phyloP scores from a whole-genome alignment of 2,329 filamentous ascomycete genomes.

The Cytospora chrysosperma region DNA sequence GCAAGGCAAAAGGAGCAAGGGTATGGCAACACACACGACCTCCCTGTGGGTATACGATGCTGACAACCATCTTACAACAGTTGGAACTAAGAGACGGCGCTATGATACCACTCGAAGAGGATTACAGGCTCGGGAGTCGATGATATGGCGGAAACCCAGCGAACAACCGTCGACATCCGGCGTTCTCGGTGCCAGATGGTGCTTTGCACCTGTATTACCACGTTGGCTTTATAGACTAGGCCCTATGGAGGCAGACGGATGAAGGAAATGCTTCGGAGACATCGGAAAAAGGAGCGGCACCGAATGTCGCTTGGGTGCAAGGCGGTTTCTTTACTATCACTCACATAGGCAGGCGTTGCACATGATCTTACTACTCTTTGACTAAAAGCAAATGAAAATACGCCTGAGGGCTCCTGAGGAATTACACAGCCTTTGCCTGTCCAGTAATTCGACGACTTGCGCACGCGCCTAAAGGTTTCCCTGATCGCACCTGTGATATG shows the following conservation, averaged over 20 bases:
- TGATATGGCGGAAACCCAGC: not conserved
- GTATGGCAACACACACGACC: constrained; percentile 46
- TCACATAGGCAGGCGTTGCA: constrained; percentile 1
- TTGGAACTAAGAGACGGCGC: constrained; percentile 6
- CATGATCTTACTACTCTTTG: not conserved
- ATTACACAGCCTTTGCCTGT: not conserved
- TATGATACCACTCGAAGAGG: not conserved
- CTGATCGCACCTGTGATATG: not conserved
- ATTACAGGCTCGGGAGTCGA: not conserved
- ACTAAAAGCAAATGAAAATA: not conserved
- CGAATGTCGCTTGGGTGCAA: not conserved
- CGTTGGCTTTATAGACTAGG: constrained; percentile 11
- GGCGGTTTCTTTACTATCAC: not conserved
- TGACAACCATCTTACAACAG: not conserved
- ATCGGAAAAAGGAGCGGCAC: not conserved
- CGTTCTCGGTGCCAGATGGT: constrained; percentile 1
- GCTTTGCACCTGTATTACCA: constrained; percentile 14
- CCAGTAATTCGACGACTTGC: not conserved
- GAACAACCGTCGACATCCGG: not conserved
- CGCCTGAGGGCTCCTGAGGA: not conserved
- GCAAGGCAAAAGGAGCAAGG: constrained; percentile 76
- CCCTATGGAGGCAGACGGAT: constrained; percentile 5
- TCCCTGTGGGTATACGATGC: not conserved
- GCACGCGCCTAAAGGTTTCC: not conserved
- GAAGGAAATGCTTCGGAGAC: not conserved